Evolutionary conservation across 2,329 filamentous ascomycete species (phyloP).

Genomic region (Sphaerulina vaccinii): DNA sequence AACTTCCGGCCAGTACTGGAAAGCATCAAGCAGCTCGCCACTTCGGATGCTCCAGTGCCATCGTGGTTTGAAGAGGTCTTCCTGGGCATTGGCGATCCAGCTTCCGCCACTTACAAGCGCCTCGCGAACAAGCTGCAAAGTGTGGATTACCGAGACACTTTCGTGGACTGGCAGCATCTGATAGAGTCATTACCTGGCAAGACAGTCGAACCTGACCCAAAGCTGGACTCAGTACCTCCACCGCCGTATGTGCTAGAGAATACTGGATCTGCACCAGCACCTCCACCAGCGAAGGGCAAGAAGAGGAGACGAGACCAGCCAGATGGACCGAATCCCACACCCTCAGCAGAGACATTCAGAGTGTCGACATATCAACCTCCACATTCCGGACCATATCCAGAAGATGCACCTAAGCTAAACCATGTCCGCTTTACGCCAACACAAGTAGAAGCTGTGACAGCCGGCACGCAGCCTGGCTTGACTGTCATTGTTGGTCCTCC

Average conservation of each 20-base stretch:
- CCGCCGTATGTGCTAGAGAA: slow-evolving; percentile 82
- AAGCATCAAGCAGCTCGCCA: slow-evolving; percentile 80
- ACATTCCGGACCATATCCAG: slow-evolving; percentile 85
- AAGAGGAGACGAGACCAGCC: slow-evolving; percentile 79
- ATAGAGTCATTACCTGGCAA: slow-evolving; percentile 86
- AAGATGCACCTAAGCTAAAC: slow-evolving; percentile 80
- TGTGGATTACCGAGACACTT: slow-evolving; percentile 90
- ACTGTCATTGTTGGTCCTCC: slow-evolving; percentile 93
- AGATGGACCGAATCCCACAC: slow-evolving; percentile 61
- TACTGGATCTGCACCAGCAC: slow-evolving; percentile 44
- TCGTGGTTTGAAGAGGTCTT: slow-evolving; percentile 96
- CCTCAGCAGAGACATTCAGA: slow-evolving; percentile 65
- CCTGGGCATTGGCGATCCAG: slow-evolving; percentile 91
- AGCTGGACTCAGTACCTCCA: slow-evolving; percentile 70
- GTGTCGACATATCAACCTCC: slow-evolving; percentile 88
- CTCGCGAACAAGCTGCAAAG: slow-evolving; percentile 73
- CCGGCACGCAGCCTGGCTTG: slow-evolving; percentile 88
- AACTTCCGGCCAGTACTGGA: slow-evolving; percentile 95
- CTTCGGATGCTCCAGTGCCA: slow-evolving; percentile 82
- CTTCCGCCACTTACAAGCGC: slow-evolving; percentile 80
- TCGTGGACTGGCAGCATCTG: slow-evolving; percentile 92
- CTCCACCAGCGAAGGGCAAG: slow-evolving; percentile 62
- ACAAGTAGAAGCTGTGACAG: slow-evolving; percentile 89
- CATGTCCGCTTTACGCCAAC: slow-evolving; percentile 82
- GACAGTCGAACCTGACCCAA: slow-evolving; percentile 74